Evolutionary conservation across 805 yeast species (phyloP).

Genomic region (Danielia reshetovae): DNA sequence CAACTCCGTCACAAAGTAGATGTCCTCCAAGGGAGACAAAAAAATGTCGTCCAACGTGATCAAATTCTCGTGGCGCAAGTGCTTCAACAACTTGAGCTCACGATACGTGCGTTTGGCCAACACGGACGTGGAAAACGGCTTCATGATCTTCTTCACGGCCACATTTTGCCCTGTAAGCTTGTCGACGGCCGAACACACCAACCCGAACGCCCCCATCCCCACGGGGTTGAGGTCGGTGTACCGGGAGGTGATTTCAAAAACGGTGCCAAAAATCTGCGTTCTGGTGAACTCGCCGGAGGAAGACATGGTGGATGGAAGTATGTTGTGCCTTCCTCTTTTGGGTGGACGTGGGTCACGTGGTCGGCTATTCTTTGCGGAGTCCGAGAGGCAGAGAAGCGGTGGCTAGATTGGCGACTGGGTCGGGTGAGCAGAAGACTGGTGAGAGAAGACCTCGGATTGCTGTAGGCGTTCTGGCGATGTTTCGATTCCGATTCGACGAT

Average conservation of each 20-base stretch:
- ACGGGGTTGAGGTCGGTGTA: constrained; percentile 94
- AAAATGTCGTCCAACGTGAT: constrained; percentile 49
- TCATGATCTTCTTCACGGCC: constrained; percentile 97
- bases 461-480: too few relatives aligned
- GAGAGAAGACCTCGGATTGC: too few relatives aligned
- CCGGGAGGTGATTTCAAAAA: constrained; percentile 86
- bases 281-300: constrained; percentile 51
- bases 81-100: constrained; percentile 89
- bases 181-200: constrained; percentile 95
- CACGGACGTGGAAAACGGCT: constrained; percentile 92
- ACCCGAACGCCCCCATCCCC: constrained; percentile 99
- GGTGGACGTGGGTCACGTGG: too few relatives aligned
- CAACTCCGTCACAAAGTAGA: constrained; percentile 91
- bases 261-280: constrained; percentile 93
- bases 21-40: constrained; percentile 85
- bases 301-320: constrained; percentile 29
- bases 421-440: too few relatives aligned
- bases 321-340: too few relatives aligned
- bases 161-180: constrained; percentile 87
- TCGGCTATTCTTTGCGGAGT: too few relatives aligned
- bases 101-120: constrained; percentile 95
- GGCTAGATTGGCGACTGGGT: too few relatives aligned
- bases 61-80: constrained; percentile 89
- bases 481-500: too few relatives aligned
- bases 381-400: too few relatives aligned